A percentile compares a stretch with the other conserved stretches of the same genome.
Conservation (phyloP, 1,139 yeast genomes). For the Blastobotrys arbuscula region DNA sequence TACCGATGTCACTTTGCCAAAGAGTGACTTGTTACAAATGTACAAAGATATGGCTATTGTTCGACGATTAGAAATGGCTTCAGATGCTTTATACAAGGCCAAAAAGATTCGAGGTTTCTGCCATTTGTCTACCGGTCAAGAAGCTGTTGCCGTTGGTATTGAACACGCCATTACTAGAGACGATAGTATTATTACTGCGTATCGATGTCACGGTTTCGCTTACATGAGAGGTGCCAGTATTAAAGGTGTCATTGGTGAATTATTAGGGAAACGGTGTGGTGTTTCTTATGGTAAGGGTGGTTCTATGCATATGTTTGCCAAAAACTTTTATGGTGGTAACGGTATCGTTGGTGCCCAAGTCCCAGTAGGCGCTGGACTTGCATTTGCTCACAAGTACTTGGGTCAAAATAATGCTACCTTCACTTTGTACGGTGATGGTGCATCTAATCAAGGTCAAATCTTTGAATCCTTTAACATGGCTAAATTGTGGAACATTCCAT, state of each 20-base stretch:
- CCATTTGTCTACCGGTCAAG: conserved; percentile 98
- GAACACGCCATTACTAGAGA: conserved; percentile 83
- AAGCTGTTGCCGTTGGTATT: conserved; percentile 97
- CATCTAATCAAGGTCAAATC: conserved; percentile 98
- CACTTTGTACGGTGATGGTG: conserved; percentile 97
- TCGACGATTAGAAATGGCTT: conserved; percentile 97
- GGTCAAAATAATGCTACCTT: conserved; percentile 73
- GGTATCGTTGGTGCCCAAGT: conserved; percentile 99
- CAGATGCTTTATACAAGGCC: conserved; percentile 96
- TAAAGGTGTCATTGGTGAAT: conserved; percentile 84
- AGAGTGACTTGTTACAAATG: conserved; percentile 78
- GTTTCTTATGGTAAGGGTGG: conserved; percentile 98
- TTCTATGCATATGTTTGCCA: conserved; percentile 97
- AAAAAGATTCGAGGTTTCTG: conserved; percentile 98
- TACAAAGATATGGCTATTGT: conserved; percentile 92
- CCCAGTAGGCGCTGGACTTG: conserved; percentile 95
- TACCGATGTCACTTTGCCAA: conserved; percentile 68
- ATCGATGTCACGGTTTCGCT: conserved; percentile 98
- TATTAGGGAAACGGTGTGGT: conserved; percentile 95
- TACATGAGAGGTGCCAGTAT: conserved; percentile 94
- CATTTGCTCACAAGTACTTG: conserved; percentile 93
- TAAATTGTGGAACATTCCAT: conserved; percentile 95
- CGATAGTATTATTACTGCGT: conserved; percentile 91
- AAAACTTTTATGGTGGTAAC: conserved; percentile 96
- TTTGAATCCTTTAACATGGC: conserved; percentile 99